These are phyloP conservation scores for Ustilago loliicola DNA, from an alignment of 1,284 basidiomycete genomes.

Conservation along the genomic window DNA sequence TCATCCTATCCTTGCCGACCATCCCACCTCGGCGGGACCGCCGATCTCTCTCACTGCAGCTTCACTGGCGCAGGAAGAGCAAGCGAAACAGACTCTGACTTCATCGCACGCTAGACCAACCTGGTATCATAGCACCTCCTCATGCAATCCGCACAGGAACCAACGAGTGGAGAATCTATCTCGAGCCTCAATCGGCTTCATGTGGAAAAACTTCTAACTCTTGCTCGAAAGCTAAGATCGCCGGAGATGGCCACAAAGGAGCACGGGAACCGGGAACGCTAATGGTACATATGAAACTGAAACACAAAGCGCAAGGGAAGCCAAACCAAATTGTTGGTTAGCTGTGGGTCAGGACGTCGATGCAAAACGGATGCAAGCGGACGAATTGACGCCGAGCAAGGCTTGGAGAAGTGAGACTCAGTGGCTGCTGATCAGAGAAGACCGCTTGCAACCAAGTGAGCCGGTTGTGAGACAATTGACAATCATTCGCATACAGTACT, in stretches of 20 bases:
- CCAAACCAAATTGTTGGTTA: background rate
- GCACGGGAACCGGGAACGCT: background rate
- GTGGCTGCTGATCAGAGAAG: no score
- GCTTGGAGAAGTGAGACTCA: conserved; percentile 10
- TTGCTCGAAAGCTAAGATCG: background rate
- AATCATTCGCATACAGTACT: conserved; percentile 13
- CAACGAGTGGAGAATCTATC: no score
- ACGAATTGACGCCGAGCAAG: conserved; percentile 14
- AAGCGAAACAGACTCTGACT: conserved; percentile 1
- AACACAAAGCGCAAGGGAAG: conserved; percentile 3
- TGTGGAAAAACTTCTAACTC: no score
- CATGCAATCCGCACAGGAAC: no score
- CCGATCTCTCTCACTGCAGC: background rate
- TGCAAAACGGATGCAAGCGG: conserved; percentile 13
- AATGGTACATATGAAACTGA: conserved; percentile 2
- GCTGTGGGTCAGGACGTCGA: background rate
- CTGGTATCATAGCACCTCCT: background rate
- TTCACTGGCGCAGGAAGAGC: background rate
- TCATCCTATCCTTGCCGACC: conserved; percentile 1
- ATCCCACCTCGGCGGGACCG: background rate
- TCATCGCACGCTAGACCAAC: background rate
- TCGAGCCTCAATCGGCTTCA: no score
- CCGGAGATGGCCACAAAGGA: no score
- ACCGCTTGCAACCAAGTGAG: no score
- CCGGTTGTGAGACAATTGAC: conserved; percentile 16